Percentiles rank a stretch among this genome's conserved stretches.
Conservation (phyloP, 345 rosid genomes). For the Tarenaya hassleriana region DNA sequence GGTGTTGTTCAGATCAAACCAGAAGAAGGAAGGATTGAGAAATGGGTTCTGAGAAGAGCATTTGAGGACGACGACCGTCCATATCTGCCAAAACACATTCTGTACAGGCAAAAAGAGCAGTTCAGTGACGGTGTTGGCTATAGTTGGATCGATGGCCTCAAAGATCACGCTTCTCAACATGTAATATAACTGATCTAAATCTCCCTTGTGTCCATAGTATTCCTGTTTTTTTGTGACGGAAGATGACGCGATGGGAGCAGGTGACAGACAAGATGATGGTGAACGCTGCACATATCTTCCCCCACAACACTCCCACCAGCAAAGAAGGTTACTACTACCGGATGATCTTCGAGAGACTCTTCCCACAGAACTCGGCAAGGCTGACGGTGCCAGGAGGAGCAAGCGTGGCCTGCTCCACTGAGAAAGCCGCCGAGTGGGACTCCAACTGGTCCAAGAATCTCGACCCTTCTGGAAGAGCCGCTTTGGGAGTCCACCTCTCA, state of each 20-base stretch:
- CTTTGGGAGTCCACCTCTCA: slow-evolving; percentile 77
- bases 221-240: background rate
- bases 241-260: slow-evolving; percentile 21
- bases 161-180: slow-evolving; percentile 66
- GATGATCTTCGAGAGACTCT: slow-evolving; percentile 85
- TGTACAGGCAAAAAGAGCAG: slow-evolving; percentile 94
- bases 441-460: slow-evolving; percentile 76
- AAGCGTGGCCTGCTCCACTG: slow-evolving; percentile 84
- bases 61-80: slow-evolving; percentile 82
- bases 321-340: slow-evolving; percentile 90
- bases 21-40: slow-evolving; percentile 68
- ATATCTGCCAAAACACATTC: slow-evolving; percentile 85
- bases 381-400: slow-evolving; percentile 90
- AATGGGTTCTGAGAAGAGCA: slow-evolving; percentile 81
- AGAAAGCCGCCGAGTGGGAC: slow-evolving; percentile 87
- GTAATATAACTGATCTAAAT: slow-evolving; percentile 37
- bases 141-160: slow-evolving; percentile 97
- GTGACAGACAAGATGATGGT: slow-evolving; percentile 82
- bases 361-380: slow-evolving; percentile 91
- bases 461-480: slow-evolving; percentile 97
- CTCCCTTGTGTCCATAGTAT: background rate
- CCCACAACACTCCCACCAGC: slow-evolving; percentile 72
- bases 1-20: slow-evolving; percentile 42
- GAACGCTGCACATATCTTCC: slow-evolving; percentile 61
- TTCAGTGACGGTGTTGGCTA: slow-evolving; percentile 97